Base-by-base conservation (phyloP, 2,329 filamentous ascomycete genomes). In the Colletotrichum filicis region DNA sequence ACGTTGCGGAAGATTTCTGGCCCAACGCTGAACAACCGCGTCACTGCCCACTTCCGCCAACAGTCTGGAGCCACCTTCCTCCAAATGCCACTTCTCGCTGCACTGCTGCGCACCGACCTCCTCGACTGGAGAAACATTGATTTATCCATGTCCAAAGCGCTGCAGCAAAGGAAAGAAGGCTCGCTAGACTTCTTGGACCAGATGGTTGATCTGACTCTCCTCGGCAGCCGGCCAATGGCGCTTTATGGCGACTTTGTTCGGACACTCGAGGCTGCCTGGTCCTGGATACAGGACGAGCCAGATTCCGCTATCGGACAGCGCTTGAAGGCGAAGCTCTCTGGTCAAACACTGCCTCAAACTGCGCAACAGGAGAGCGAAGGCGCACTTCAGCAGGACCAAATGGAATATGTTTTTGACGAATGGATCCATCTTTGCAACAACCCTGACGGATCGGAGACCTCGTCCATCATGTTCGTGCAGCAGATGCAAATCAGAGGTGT, bases 321-420 rank as follows among this genome's bases (percentile, higher is more conserved):
- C 46, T 88, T 98, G 73, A 93, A 95, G 80, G 85, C 87, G 81
- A 94, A 85, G 83, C 89, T 84, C 22, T 85, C 53, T 82, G 83
- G 55, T 83, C 86, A 3, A 82, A 90, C 92, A 69, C 88, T 90
- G 62, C 81, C 85, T 52, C 87, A 90, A 37, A 32, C 22, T 28
- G 42, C 32, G 28, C 61, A 53, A 11, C 56, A 35, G 19, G 68
- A 66, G 37, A 16, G 26, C 28, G 68, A 58, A 22, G 57, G 16
- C 8, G 35, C 46, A 9, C 19, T 68, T 4, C 92, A 92, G 76
- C 91, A 92, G 74, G 94, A 97, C 74, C 95, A 98, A 81, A 91
- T 97, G 83, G 95, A 97, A 77, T 98, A 99, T 80, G 89, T 98
- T 24, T 98, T 99, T 79, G 95, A 96, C 56, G 97, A 99, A 84